A percentile compares a stretch with the other conserved stretches of the same genome.
Conservation (phyloP, 305 asterid species). For the Solanum hybrid region DNA sequence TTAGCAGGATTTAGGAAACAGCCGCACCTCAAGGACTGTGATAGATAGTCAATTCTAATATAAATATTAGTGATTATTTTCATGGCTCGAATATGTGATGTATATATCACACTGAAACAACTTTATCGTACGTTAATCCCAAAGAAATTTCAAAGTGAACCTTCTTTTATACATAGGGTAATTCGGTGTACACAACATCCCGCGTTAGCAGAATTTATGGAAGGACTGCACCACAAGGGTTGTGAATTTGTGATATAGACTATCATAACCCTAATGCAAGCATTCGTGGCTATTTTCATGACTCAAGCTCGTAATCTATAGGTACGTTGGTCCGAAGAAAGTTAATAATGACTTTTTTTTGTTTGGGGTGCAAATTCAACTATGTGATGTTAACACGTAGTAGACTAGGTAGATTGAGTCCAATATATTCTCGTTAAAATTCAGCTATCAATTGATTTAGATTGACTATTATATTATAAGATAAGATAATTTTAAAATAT, state of each 20-base stretch:
- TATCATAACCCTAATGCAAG: neutral
- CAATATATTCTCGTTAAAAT: neutral
- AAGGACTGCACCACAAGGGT: neutral
- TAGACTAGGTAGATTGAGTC: neutral
- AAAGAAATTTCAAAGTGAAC: neutral
- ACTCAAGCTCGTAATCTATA: neutral
- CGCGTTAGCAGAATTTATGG: neutral
- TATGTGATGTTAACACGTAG: neutral
- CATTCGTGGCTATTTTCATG: neutral
- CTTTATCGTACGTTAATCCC: neutral
- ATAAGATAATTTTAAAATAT: neutral
- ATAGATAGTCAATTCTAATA: neutral
- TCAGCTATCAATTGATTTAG: neutral
- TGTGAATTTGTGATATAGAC: neutral
- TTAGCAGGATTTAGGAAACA: neutral
- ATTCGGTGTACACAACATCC: neutral
- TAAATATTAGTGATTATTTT: neutral
- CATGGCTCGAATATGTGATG: fast-evolving
- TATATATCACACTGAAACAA: neutral
- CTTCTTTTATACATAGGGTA: neutral
- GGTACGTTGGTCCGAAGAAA: neutral
- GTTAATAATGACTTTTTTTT: neutral
- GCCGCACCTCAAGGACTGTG: neutral
- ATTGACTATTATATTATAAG: neutral
- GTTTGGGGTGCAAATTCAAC: neutral